Evolutionary conservation across 2,329 filamentous ascomycete genomes (phyloP).

Genomic region (Nemania diffusa): DNA sequence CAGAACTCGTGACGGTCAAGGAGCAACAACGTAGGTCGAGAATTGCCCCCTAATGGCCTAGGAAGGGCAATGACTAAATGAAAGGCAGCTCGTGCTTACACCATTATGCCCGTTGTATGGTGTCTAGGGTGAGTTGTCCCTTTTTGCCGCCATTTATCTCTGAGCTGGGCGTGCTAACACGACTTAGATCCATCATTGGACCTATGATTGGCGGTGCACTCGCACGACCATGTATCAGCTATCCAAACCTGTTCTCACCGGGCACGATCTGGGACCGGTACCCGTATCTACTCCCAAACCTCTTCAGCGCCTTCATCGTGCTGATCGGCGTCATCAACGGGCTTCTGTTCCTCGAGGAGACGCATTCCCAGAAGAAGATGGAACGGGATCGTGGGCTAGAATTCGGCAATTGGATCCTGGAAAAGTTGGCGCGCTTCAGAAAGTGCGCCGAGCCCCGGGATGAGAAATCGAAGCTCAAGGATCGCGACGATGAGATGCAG

Average conservation of each 20-base stretch:
- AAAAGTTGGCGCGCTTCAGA: slow-evolving; percentile 54
- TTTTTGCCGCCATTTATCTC: background rate
- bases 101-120: slow-evolving; percentile 98
- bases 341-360: slow-evolving; percentile 84
- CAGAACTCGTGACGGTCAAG: slow-evolving; percentile 91
- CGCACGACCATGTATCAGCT: slow-evolving; percentile 85
- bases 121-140: slow-evolving; percentile 79
- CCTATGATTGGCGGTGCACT: slow-evolving; percentile 91
- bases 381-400: slow-evolving; percentile 80
- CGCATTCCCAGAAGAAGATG: slow-evolving; percentile 83
- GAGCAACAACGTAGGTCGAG: slow-evolving; percentile 82
- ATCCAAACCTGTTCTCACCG: slow-evolving; percentile 76
- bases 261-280: slow-evolving; percentile 85
- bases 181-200: slow-evolving; percentile 82
- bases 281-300: slow-evolving; percentile 76
- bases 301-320: slow-evolving; percentile 72
- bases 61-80: slow-evolving; percentile 44
- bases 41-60: background rate
- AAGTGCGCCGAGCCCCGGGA: slow-evolving; percentile 52
- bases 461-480: slow-evolving; percentile 52
- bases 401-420: slow-evolving; percentile 76
- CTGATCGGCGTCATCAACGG: slow-evolving; percentile 72
- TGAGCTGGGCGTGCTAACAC: slow-evolving; percentile 43
- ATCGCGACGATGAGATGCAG: slow-evolving; percentile 65
- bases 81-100: slow-evolving; percentile 82